Conservation (phyloP, 2,329 filamentous ascomycete genomes). For the Xylariaceae sp. region DNA sequence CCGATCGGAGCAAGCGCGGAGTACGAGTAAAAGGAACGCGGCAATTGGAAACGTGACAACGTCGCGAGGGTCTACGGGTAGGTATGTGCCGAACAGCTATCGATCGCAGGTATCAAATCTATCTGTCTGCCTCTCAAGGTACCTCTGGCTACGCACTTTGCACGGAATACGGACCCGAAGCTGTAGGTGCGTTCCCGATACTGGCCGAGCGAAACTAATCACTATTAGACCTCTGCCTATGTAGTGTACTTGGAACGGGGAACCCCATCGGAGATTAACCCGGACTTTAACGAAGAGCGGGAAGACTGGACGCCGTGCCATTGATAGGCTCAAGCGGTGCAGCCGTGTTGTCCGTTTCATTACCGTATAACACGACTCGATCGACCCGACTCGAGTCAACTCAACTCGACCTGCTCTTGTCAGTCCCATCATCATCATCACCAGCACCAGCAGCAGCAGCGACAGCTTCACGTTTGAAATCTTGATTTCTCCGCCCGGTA, state of each 20-base stretch:
- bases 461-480: neutral
- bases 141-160: no score
- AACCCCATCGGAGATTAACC: neutral
- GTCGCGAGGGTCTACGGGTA: neutral
- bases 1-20: neutral
- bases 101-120: neutral
- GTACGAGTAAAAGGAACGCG: neutral
- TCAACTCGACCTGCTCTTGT: no score
- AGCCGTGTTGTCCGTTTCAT: neutral
- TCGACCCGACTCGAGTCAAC: no score
- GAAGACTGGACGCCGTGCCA: neutral
- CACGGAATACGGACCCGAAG: no score
- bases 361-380: no score
- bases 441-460: no score
- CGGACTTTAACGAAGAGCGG: neutral
- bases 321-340: no score
- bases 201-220: slow-evolving; percentile 7
- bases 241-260: neutral
- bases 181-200: neutral
- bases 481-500: neutral
- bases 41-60: neutral
- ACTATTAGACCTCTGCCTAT: no score
- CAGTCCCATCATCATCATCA: no score
- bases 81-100: no score
- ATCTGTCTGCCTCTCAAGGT: neutral